phyloP scores from a whole-genome alignment of 768 basidiomycete genomes.

The Daedalea quercina region DNA sequence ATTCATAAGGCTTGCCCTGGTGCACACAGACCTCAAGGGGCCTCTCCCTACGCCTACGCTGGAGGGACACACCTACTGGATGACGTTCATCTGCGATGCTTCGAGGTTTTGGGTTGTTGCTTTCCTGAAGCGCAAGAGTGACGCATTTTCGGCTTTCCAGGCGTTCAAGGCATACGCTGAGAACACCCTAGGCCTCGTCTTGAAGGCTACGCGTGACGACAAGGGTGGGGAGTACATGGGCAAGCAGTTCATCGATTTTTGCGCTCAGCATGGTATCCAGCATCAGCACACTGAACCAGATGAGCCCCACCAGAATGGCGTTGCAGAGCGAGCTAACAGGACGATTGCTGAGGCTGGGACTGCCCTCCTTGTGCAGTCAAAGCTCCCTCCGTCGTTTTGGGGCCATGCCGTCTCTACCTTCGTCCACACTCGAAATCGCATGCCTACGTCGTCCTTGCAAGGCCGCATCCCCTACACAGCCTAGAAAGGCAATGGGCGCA shows the following conservation, averaged over 20 bases:
- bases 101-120: slow-evolving; percentile 5
- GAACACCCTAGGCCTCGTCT: slow-evolving; percentile 13
- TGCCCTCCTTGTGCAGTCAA: slow-evolving; percentile 3
- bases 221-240: slow-evolving; percentile 24
- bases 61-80: slow-evolving; percentile 9
- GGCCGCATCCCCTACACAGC: neutral
- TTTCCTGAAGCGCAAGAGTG: slow-evolving; percentile 16
- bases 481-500: slow-evolving; percentile 2
- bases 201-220: slow-evolving; percentile 19
- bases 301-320: slow-evolving; percentile 16
- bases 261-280: slow-evolving; percentile 13
- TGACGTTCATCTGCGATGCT: slow-evolving; percentile 5
- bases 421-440: slow-evolving; percentile 3
- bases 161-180: slow-evolving; percentile 24
- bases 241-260: slow-evolving; percentile 12
- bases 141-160: slow-evolving; percentile 20
- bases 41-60: slow-evolving; percentile 6
- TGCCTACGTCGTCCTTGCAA: slow-evolving; percentile 1
- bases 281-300: slow-evolving; percentile 12
- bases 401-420: slow-evolving; percentile 1
- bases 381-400: slow-evolving; percentile 5
- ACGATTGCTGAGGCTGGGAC: slow-evolving; percentile 4
- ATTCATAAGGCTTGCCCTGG: slow-evolving; percentile 1
- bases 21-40: slow-evolving; percentile 14
- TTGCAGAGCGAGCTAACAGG: slow-evolving; percentile 12